Conservation (phyloP, 345 rosid genomes). For the Eucalyptus tenuipes region DNA sequence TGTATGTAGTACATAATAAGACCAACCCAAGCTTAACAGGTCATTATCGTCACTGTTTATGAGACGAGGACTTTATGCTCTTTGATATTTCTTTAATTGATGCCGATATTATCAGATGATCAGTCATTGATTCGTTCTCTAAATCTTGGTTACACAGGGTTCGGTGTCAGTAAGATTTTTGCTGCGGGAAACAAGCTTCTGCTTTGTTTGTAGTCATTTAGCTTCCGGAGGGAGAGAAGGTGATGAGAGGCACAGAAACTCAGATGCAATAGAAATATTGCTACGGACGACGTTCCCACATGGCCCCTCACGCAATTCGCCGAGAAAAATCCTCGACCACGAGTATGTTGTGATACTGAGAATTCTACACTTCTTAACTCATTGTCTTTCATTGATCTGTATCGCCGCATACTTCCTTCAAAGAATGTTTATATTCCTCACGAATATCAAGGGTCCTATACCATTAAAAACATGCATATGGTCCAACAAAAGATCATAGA, state of each 20-base stretch:
- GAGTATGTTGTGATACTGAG: neutral
- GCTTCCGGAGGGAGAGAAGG: slow-evolving; percentile 7
- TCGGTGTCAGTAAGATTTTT: slow-evolving; percentile 6
- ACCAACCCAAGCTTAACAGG: neutral
- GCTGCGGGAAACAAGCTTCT: slow-evolving; percentile 5
- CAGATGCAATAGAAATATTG: slow-evolving; percentile 1
- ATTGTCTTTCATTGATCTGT: neutral
- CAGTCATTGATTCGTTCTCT: neutral
- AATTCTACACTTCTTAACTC: neutral
- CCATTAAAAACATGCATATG: neutral
- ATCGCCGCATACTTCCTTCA: neutral
- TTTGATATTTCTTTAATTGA: neutral
- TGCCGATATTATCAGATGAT: neutral
- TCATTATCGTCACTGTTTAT: neutral
- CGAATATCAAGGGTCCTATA: neutral
- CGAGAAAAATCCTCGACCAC: slow-evolving; percentile 1
- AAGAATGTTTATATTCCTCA: neutral
- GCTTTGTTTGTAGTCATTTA: slow-evolving; percentile 9
- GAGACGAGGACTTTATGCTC: neutral
- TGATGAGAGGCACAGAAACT: neutral
- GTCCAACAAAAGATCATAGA: neutral
- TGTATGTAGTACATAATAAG: neutral
- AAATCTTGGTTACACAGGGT: neutral
- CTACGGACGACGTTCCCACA: neutral
- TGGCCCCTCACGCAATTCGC: neutral